Evolutionary conservation across 306 rosid species (phyloP), one percentile per base, ranked within the genome.

Genomic region (Vachellia collinsii): DNA sequence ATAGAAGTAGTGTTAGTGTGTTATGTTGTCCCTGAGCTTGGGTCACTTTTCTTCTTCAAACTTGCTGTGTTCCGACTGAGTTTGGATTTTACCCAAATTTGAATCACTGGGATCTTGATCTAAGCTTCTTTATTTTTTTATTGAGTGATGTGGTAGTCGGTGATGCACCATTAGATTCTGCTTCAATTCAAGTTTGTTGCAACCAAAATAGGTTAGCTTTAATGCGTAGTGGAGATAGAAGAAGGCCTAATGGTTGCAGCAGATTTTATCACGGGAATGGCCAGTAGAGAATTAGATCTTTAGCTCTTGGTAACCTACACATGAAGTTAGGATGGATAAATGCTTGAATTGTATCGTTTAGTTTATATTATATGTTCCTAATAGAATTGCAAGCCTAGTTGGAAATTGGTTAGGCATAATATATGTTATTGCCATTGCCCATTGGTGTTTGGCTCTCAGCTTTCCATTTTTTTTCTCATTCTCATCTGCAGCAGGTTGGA

Each of bases 181-280:
- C 92, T 85, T 88, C 88, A 37, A 78, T 91, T 83, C 85, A 81
- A 74, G 88, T 93, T 85, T 90, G 89, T 22, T 92, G 91, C 0
- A 59, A 83, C 12, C 83, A 88, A 80, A 89, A 92, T 91, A 91
- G 99, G 97, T 93, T 44, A n/a, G 75, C 58, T 64, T 36, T 74
- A 36, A 37, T 67, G 43, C 70, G 42, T 22, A 54, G 25, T 63
- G 48, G 48, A 62, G 34, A 62, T 69, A 48, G 38, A 77, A 83
- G 69, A 61, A 38, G 38, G 56, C 10, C 48, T 48, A 16, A 53
- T 54, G 62, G 56, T 64, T 53, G 62, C 53, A 72, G 76, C 56
- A 53, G 20, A 74, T 23, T 71, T 47, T 74, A 3, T 37, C 62
- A 16, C 20, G 17, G 13, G 17, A 47, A 4, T 47, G 4, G 53